These are phyloP conservation scores for Phyllostachys edulis DNA, from an alignment of 176 grass and related monocot genomes.

Conservation along the genomic window DNA sequence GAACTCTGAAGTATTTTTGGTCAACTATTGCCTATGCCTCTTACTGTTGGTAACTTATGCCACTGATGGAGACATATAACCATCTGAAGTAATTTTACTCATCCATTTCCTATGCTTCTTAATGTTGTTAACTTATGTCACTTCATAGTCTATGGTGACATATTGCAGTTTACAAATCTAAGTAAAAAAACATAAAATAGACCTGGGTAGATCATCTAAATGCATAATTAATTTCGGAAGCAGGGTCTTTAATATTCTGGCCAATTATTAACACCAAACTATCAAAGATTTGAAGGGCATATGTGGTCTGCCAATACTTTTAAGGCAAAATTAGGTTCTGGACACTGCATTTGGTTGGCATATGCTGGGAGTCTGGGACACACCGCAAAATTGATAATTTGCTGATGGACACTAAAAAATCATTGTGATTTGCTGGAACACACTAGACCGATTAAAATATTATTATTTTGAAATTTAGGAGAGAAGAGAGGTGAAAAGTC, in stretches of 20 bases:
- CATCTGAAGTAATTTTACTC: background rate
- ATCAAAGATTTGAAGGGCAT: background rate
- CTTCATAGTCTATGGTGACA: background rate
- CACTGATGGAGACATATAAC: background rate
- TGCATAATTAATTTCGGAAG: background rate
- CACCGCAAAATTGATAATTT: background rate
- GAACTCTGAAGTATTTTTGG: background rate
- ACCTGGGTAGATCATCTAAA: background rate
- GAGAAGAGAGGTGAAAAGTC: too few relatives aligned
- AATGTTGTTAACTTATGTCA: background rate
- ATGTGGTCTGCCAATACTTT: background rate
- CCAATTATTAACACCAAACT: background rate
- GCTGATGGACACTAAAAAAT: background rate
- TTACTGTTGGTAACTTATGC: background rate
- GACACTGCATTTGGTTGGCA: too few relatives aligned
- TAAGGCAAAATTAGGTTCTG: too few relatives aligned
- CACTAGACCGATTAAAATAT: too few relatives aligned
- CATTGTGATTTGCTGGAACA: background rate
- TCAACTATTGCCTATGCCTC: background rate
- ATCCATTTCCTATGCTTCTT: background rate
- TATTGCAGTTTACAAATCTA: background rate
- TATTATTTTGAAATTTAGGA: too few relatives aligned
- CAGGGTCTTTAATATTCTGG: background rate
- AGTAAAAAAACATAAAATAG: background rate
- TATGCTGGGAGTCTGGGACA: too few relatives aligned